Evolutionary conservation across 164 flowering plant genomes (phyloP), one percentile per base, ranked within the genome.

Genomic region (Macadamia integrifolia): DNA sequence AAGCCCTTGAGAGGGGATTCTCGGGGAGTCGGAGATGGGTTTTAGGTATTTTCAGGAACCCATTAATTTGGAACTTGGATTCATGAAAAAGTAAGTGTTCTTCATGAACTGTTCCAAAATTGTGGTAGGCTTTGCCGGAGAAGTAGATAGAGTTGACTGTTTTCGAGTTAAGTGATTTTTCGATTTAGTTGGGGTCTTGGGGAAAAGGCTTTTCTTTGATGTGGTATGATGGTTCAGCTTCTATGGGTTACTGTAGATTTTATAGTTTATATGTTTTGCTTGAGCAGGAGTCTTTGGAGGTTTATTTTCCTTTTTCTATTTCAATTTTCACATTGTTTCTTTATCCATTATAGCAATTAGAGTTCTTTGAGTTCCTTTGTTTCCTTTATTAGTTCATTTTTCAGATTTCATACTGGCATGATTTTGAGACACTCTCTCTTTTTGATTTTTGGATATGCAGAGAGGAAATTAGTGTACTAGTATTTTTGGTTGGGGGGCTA

Each of bases 361-460:
- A 9, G 55, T 63, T 23, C 18, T 31, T 8, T 66, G 35, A 3
- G 30, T 30, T 17, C 12, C 40, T 18, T 31, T 32, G n/a, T 35
- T 35, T 35, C 6, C 0, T 55, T 50, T 14, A 3, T 11, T 23
- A 17, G 46, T 12, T 64, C 58, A 18, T 61, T 59, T 65, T 69
- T 32, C 23, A 28, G 44, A 9, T 28, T 66, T 15, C 40, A 35
- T 35, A 35, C 40, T 35, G 40, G 3, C 61, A 43, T 60, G 74
- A 65, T 35, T 69, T 53, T 72, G 48, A 60, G 12, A 14, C 31
- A 63, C 44, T 52, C 53, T 57, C 40, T n/a, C 9, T 28, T 28
- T 61, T 72, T 6, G 13, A 30, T 28, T 6, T 50, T 69, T 71
- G 69, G 76, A 67, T 50, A 13, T 74, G 81, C 81, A 74, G 74